Evolutionary conservation across 441 rosid species (phyloP).

Genomic region (Capsella rubella): DNA sequence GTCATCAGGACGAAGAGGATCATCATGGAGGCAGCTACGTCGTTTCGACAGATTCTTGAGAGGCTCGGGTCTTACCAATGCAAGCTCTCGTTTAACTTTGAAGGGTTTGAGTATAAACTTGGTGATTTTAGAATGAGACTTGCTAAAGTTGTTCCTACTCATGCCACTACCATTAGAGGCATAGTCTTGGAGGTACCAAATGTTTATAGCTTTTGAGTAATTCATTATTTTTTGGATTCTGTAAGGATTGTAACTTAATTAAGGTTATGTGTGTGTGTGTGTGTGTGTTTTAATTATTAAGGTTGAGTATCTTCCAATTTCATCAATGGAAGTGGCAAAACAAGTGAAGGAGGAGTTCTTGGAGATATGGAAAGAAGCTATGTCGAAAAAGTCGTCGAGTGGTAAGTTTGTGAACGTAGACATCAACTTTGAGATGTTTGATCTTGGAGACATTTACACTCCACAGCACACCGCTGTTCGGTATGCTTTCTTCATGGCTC

Average conservation of each 20-base stretch:
- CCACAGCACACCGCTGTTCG: constrained; percentile 83
- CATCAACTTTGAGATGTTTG: constrained; percentile 67
- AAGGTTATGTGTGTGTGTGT: neutral
- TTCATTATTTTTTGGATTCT: neutral
- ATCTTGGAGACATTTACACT: constrained; percentile 66
- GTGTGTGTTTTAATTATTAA: constrained; percentile 32
- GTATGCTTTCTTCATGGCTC: constrained; percentile 75
- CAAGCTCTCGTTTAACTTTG: constrained; percentile 69
- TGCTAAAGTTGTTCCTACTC: constrained; percentile 75
- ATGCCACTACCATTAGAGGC: constrained; percentile 79
- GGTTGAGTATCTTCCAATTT: constrained; percentile 92
- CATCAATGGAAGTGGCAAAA: constrained; percentile 73
- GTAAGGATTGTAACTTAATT: neutral
- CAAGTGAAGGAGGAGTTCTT: constrained; percentile 76
- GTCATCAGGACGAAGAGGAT: constrained; percentile 68
- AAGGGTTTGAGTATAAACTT: constrained; percentile 87
- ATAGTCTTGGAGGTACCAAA: constrained; percentile 82
- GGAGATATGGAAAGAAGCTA: constrained; percentile 75
- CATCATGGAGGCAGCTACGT: constrained; percentile 77
- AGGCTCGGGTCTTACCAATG: constrained; percentile 83
- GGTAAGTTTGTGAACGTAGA: constrained; percentile 74
- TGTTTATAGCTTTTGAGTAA: neutral
- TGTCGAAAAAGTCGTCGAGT: constrained; percentile 70
- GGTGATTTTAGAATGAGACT: constrained; percentile 86
- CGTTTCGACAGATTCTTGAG: constrained; percentile 89